Evolutionary conservation across 768 basidiomycete genomes (phyloP).

Genomic region (Trametes cubensis): DNA sequence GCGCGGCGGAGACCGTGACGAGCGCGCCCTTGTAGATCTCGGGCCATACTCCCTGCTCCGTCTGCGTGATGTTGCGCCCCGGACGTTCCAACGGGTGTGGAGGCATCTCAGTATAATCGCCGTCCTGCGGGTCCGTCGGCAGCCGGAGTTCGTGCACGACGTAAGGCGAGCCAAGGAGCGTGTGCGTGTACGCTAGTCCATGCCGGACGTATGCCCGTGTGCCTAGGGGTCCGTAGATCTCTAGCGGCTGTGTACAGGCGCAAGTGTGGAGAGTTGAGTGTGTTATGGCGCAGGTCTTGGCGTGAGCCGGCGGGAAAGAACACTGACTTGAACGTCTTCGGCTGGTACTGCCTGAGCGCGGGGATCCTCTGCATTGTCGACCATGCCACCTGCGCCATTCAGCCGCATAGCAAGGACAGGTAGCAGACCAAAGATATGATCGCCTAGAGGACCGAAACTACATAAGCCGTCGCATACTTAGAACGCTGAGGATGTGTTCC

Average conservation of each 20-base stretch:
- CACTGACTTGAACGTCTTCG: constrained; percentile 19
- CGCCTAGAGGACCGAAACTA: constrained; percentile 51
- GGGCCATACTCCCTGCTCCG: constrained; percentile 60
- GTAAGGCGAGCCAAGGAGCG: constrained; percentile 65
- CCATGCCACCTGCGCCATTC: constrained; percentile 74
- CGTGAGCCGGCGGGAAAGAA: neutral
- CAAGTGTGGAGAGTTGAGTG: neutral
- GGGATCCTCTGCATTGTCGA: constrained; percentile 61
- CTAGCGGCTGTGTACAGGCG: constrained; percentile 54
- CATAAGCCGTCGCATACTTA: too few relatives aligned
- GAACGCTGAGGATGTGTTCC: constrained; percentile 11
- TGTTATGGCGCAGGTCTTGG: constrained; percentile 14
- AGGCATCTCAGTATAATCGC: constrained; percentile 52
- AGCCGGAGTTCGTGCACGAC: constrained; percentile 83
- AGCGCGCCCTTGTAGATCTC: constrained; percentile 60
- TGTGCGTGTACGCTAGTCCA: constrained; percentile 68
- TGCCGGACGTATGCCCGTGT: constrained; percentile 79
- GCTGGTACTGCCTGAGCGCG: constrained; percentile 35
- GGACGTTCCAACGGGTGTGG: constrained; percentile 57
- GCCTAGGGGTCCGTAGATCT: constrained; percentile 86
- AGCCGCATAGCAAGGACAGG: constrained; percentile 69
- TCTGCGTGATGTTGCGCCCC: constrained; percentile 66
- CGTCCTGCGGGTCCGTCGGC: constrained; percentile 55
- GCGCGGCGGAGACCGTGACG: constrained; percentile 72
- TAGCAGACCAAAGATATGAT: constrained; percentile 78